Conservation (phyloP, 1,139 yeast genomes). For the Blastobotrys raffinosifermentans region DNA sequence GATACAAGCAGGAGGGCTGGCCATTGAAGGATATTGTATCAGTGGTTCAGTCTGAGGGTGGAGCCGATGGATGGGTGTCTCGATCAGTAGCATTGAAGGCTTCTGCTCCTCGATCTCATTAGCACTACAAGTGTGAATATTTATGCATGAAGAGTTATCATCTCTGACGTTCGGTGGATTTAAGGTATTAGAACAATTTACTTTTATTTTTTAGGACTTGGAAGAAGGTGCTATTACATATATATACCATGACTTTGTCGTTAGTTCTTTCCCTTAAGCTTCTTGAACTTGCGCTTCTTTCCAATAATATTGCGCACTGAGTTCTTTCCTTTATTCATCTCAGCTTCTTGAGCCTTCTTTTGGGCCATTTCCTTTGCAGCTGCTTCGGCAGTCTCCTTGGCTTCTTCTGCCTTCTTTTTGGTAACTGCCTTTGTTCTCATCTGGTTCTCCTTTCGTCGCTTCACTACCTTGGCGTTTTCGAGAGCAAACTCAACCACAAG, state of each 20-base stretch:
- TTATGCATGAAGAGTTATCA: no score
- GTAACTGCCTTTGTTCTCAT: slow-evolving; percentile 18
- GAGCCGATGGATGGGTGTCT: slow-evolving; percentile 88
- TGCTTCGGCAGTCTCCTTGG: slow-evolving; percentile 25
- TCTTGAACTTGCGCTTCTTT: slow-evolving; percentile 26
- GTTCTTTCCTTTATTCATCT: slow-evolving; percentile 12
- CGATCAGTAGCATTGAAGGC: slow-evolving; percentile 29
- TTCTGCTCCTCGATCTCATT: slow-evolving; percentile 36
- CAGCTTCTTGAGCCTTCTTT: slow-evolving; percentile 31
- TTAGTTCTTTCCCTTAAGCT: no score
- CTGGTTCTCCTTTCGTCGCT: slow-evolving; percentile 67
- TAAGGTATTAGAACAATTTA: no score
- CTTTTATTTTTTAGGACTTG: no score
- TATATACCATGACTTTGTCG: neutral
- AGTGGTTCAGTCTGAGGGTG: slow-evolving; percentile 69
- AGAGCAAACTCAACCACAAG: slow-evolving; percentile 93
- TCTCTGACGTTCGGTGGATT: no score
- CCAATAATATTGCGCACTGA: slow-evolving; percentile 22
- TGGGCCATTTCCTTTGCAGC: slow-evolving; percentile 29
- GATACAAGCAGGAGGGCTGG: slow-evolving; percentile 30
- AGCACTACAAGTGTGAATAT: no score
- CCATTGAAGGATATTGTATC: slow-evolving; percentile 33
- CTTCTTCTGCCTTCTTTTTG: slow-evolving; percentile 29
- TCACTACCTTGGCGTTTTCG: slow-evolving; percentile 89
- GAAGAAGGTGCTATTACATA: neutral